A percentile compares a stretch with the other conserved stretches of the same genome.
phyloP scores from a whole-genome alignment of 1,284 basidiomycete genomes.

The Trametes pubescens region DNA sequence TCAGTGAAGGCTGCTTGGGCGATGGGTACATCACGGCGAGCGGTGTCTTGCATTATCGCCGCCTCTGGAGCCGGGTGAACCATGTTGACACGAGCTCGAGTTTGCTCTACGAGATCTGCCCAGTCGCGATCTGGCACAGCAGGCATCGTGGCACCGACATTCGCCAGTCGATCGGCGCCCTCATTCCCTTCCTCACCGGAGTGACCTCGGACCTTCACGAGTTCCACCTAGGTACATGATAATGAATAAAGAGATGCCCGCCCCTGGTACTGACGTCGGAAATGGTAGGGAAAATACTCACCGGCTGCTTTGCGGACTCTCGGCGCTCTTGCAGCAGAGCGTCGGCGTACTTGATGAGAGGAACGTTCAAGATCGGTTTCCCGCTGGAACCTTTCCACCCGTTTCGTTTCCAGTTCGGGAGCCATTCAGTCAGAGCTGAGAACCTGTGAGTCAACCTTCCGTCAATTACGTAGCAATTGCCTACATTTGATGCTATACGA shows the following conservation, averaged over 20 bases:
- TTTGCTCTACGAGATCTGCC: constrained; percentile 41
- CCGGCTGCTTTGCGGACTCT: constrained; percentile 51
- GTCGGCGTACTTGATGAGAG: constrained; percentile 69
- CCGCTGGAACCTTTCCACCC: constrained; percentile 59
- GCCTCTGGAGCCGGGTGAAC: background rate
- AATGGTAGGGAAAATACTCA: background rate
- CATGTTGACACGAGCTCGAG: constrained; percentile 13
- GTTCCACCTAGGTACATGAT: constrained; percentile 45
- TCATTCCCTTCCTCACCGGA: constrained; percentile 79
- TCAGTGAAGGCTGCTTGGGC: background rate
- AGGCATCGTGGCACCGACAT: constrained; percentile 55
- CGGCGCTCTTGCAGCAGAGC: constrained; percentile 58
- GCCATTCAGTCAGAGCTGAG: constrained; percentile 69
- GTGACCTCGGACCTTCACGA: constrained; percentile 78
- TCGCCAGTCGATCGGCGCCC: constrained; percentile 76
- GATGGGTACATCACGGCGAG: background rate
- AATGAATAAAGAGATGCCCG: background rate
- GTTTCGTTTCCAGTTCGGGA: constrained; percentile 62
- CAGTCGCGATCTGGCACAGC: constrained; percentile 62
- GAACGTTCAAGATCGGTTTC: constrained; percentile 68
- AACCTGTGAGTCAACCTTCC: background rate
- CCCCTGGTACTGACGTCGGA: too few relatives aligned
- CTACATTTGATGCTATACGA: constrained; percentile 78
- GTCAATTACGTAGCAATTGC: background rate
- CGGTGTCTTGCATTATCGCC: background rate